Conservation (phyloP, 495 filamentous ascomycete genomes). For the Mytilinidion resinicola region DNA sequence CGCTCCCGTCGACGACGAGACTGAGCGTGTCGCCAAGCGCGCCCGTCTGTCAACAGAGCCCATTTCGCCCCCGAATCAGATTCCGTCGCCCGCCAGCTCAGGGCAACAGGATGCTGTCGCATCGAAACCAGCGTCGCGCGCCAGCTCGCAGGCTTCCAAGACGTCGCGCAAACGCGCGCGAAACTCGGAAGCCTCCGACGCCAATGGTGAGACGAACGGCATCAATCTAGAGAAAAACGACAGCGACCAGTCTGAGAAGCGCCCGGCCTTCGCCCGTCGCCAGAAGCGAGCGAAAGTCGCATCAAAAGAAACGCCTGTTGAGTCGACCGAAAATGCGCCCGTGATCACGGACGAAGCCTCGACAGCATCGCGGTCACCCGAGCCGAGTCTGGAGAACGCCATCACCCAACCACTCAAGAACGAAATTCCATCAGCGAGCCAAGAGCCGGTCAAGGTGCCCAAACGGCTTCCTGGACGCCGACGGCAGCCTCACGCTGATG, state of each 20-base stretch:
- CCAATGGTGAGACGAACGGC: slow-evolving; percentile 17
- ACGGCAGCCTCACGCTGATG: slow-evolving; percentile 32
- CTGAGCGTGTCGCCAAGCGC: slow-evolving; percentile 25
- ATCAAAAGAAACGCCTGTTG: neutral
- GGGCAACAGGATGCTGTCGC: neutral
- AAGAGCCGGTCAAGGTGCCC: slow-evolving; percentile 18
- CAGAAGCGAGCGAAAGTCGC: slow-evolving; percentile 1
- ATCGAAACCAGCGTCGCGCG: slow-evolving; percentile 3
- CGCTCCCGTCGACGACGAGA: slow-evolving; percentile 10
- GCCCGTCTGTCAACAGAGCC: slow-evolving; percentile 20
- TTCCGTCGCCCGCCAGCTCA: slow-evolving; percentile 4
- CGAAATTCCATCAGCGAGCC: slow-evolving; percentile 15
- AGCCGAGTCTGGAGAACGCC: slow-evolving; percentile 15
- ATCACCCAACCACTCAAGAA: slow-evolving; percentile 12
- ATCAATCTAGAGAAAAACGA: slow-evolving; percentile 9
- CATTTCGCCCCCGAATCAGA: slow-evolving; percentile 14
- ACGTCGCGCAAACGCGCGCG: slow-evolving; percentile 13
- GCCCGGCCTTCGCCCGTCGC: slow-evolving; percentile 19
- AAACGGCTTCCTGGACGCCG: slow-evolving; percentile 36
- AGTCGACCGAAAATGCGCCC: slow-evolving; percentile 5
- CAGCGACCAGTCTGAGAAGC: slow-evolving; percentile 18
- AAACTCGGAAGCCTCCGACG: slow-evolving; percentile 16
- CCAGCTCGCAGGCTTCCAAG: slow-evolving; percentile 7
- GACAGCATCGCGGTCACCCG: slow-evolving; percentile 18
- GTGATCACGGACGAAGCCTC: slow-evolving; percentile 20